Conservation (phyloP, 345 rosid genomes). For the Aethionema arabicum region DNA sequence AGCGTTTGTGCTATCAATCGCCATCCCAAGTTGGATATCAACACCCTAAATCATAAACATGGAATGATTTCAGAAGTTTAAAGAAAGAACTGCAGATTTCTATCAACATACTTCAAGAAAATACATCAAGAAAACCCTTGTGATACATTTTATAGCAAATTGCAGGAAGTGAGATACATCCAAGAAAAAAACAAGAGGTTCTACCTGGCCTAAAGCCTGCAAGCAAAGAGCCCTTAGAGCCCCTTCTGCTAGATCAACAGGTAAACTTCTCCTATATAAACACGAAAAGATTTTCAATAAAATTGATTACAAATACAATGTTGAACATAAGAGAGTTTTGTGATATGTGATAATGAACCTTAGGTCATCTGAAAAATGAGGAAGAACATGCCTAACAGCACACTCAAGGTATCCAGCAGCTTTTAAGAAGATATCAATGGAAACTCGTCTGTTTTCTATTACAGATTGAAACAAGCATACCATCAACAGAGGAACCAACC, state of each 20-base stretch:
- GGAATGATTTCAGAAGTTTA: neutral
- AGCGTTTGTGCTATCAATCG: constrained; percentile 96
- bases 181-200: constrained; percentile 15
- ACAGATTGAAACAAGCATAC: constrained; percentile 9
- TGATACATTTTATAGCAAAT: constrained; percentile 7
- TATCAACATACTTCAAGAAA: neutral
- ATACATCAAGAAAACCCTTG: constrained; percentile 6
- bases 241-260: constrained; percentile 79
- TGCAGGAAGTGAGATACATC: constrained; percentile 3
- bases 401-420: constrained; percentile 96
- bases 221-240: constrained; percentile 73
- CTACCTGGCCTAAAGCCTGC: constrained; percentile 82
- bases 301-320: neutral
- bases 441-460: constrained; percentile 81
- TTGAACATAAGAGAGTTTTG: constrained; percentile 8
- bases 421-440: constrained; percentile 85
- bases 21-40: constrained; percentile 98
- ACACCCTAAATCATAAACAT: constrained; percentile 53
- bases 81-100: neutral
- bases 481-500: constrained; percentile 2
- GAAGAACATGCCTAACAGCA: constrained; percentile 84
- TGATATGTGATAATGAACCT: constrained; percentile 62
- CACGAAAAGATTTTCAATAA: neutral
- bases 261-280: constrained; percentile 60
- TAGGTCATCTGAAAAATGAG: constrained; percentile 65